These are phyloP conservation scores for Artomyces pyxidatus DNA, from an alignment of 768 basidiomycete species.

Conservation along the genomic window DNA sequence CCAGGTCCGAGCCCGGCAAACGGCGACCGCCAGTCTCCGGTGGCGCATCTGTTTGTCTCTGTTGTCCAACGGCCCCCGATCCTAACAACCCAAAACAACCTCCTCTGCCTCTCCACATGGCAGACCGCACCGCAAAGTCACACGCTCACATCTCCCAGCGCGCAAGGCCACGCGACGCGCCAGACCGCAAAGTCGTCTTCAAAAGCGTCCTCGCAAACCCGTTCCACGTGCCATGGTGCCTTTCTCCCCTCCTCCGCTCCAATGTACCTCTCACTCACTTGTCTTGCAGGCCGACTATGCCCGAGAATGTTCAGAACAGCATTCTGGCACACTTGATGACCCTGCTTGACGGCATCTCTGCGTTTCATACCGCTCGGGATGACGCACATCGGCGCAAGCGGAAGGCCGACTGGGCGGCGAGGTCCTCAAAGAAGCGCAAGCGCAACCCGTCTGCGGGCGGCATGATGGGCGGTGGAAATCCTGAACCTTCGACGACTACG, in stretches of 20 bases:
- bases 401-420: neutral
- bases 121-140: conserved; percentile 40
- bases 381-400: conserved; percentile 2
- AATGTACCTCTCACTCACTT: conserved; percentile 6
- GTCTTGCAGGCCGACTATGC: conserved; percentile 49
- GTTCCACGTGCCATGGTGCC: conserved; percentile 59
- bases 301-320: conserved; percentile 54
- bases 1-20: neutral
- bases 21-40: neutral
- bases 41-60: neutral
- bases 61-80: neutral
- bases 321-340: conserved; percentile 44
- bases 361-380: conserved; percentile 26
- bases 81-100: neutral
- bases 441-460: neutral
- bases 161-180: conserved; percentile 33
- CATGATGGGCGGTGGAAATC: neutral
- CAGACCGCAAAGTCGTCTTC: conserved; percentile 57
- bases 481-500: neutral
- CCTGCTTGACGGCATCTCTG: conserved; percentile 41
- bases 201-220: conserved; percentile 69
- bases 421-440: neutral
- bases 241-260: conserved; percentile 8
- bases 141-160: conserved; percentile 60
- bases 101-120: conserved; percentile 26